Base-by-base conservation (phyloP, 371 early-diverging fungal species). In the Umbelopsis sp. region DNA sequence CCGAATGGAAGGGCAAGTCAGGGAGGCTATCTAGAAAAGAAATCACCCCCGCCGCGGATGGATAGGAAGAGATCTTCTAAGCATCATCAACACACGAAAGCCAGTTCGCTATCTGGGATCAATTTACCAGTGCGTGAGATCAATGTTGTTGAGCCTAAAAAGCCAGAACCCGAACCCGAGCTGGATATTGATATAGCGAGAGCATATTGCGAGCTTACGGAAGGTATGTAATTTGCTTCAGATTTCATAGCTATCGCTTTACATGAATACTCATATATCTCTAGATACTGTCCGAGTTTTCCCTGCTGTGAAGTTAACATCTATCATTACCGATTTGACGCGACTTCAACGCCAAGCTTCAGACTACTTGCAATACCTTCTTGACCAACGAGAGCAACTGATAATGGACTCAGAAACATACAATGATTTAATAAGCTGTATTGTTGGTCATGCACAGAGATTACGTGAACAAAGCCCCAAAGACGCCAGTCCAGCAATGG, bases 381-480 rank as follows among this genome's bases (percentile, higher is more conserved):
- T 94, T 65, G 94, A 94, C 74, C 89, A 92, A 70, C 87, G 90
- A 52, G 94, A 94, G 70, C 92, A 92, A 69, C 80, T 93, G 65
- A 81, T 92, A 66, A 93, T 94, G 93, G 94, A 94, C 74, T 90
- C 93, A 24, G 94, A 94, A 65, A 92, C 92, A 67, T 93, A 93
- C 76, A 93, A 94, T 70, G 92, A 92, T 74, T 84, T 94, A 86
- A 94, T 94, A 70, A 92, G 90, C 35, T 90, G 90, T 46, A 81
- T 94, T 52, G 93, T 93, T 5, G 90, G 87, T 14, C 87, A 88
- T 65, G 90, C 90, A 5, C 88, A 88, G 65, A 77, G 87, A 66
- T 73, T 89, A 41, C 74, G 80, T 25, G 81, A 80, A 38, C 80
- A 83, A 24, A 77, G 74, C 48, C 74, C 71, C 8, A 79, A 78